Evolutionary conservation across 495 filamentous ascomycete genomes (phyloP).

Genomic region (Hypoxylon lienhwacheense): DNA sequence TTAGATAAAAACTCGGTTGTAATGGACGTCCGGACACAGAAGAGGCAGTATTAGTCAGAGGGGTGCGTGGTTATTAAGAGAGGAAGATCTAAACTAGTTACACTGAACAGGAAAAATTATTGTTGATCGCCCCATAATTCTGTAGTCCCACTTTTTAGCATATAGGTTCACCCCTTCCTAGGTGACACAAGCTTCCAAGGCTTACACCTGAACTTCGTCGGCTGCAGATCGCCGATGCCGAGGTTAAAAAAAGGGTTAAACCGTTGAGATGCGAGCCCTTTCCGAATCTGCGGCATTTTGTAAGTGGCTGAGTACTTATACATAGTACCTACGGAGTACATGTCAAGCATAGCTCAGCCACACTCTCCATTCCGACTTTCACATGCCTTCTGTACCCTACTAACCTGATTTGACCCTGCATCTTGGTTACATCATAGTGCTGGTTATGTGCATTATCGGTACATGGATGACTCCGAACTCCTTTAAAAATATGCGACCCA

Average conservation of each 20-base stretch:
- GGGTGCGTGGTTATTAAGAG: no score
- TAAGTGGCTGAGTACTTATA: not conserved
- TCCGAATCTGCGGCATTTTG: conserved; percentile 20
- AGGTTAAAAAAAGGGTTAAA: no score
- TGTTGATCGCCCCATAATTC: no score
- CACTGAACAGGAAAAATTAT: no score
- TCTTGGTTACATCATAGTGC: conserved; percentile 20
- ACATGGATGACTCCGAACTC: conserved; percentile 3
- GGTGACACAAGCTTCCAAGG: no score
- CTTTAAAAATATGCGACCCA: conserved; percentile 14
- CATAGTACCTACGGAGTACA: not conserved
- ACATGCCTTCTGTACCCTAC: conserved; percentile 15
- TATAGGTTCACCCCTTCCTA: no score
- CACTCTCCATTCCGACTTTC: conserved; percentile 12
- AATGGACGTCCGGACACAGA: conserved; percentile 9
- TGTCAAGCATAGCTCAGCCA: conserved; percentile 12
- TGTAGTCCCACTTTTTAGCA: no score
- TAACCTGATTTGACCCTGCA: not conserved
- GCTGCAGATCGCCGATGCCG: conserved; percentile 35
- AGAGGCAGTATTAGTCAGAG: not conserved
- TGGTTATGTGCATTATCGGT: not conserved
- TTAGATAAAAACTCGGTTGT: no score
- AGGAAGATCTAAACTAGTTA: no score
- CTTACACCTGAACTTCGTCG: conserved; percentile 18
- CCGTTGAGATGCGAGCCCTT: not conserved